Base-by-base conservation (phyloP, 805 yeast genomes). In the Brettanomyces bruxellensis region DNA sequence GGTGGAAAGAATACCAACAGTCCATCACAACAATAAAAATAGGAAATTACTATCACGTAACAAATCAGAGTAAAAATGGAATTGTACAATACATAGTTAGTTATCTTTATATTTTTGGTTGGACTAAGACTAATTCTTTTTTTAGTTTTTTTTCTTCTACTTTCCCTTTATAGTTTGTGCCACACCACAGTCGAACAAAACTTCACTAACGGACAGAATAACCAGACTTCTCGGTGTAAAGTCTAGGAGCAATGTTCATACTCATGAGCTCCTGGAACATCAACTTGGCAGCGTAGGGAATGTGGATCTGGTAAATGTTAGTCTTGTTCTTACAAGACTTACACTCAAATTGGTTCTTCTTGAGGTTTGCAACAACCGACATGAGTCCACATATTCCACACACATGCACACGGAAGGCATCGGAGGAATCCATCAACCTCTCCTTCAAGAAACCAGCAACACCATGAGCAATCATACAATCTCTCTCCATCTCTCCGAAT, bases 401-500 rank as follows among this genome's bases (percentile, higher is more conserved):
- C 30, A 93, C 83, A 64, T 93, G 98, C 39, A 93, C 98, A 68
- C 98, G 79, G 75, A 93, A 93, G 2, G 98, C 97, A 72, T 93
- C 99, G 0, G 98, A 91, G 11, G 97, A 96, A 68, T 93, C 98
- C 97, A 93, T 91, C 66, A 93, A 74, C 66, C 99, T 79, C 71
- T 93, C 99, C 68, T 91, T 89, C 72, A 93, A 78, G 74, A 93
- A 91, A 6, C 97, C 95, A 4, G 99, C 97, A 12, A 97, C 98
- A 66, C 99, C 99, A 65, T 93, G 98, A 2, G 99, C 99, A 75
- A 93, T 93, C 97, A 93, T 91, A 84, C 99, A 93, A 76, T 93
- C 99, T 74, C 99, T 87, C 71, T 93, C 99, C 99, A 93, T 93
- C 69, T 91, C 99, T 62, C 99, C 99, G 78, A 91, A 90, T 70